Conservation (phyloP, 257 asterid genomes). For the Cinchona pubescens region DNA sequence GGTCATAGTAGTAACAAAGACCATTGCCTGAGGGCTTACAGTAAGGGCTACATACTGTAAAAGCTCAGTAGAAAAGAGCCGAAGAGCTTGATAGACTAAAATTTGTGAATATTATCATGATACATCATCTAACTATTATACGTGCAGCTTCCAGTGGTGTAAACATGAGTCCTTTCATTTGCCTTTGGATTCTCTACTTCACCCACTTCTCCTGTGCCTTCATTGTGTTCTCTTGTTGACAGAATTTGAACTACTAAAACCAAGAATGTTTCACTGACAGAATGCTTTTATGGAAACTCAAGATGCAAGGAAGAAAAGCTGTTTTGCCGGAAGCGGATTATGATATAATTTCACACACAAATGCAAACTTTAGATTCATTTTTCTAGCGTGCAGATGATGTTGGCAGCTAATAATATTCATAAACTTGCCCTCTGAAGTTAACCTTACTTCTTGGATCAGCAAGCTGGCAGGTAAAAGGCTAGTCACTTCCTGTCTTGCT, state of each 20-base stretch:
- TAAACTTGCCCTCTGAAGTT: background rate
- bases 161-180: background rate
- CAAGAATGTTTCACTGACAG: background rate
- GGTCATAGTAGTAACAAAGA: constrained; percentile 2
- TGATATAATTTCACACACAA: background rate
- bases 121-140: background rate
- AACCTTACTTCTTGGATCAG: background rate
- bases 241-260: background rate
- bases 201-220: background rate
- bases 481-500: background rate
- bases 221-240: too few species aligned
- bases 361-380: background rate
- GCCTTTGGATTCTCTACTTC: background rate
- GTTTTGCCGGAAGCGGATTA: background rate
- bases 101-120: constrained; percentile 3
- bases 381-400: background rate
- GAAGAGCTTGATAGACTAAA: background rate
- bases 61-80: background rate
- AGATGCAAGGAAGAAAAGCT: background rate
- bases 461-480: background rate
- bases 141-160: background rate
- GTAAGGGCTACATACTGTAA: background rate
- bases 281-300: background rate
- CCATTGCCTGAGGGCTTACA: background rate
- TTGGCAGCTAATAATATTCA: background rate